These are phyloP conservation scores for Sclerotinia nivalis DNA, from an alignment of 2,329 filamentous ascomycete genomes.

Conservation along the genomic window DNA sequence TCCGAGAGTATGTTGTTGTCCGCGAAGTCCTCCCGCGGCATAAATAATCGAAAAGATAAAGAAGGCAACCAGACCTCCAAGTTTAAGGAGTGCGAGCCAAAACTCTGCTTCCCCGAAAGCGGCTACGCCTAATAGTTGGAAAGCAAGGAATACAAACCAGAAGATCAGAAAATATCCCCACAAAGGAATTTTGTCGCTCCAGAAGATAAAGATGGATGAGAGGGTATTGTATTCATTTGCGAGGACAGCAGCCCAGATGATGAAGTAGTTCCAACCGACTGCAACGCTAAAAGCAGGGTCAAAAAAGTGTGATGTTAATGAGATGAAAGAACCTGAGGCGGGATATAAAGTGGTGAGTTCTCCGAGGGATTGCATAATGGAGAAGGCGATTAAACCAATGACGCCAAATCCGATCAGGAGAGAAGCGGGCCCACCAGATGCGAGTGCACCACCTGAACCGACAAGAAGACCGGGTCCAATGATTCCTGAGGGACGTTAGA, in stretches of 20 bases:
- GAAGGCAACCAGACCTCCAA: conserved; percentile 68
- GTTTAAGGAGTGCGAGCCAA: conserved; percentile 73
- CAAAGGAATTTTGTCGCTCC: conserved; percentile 60
- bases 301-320: conserved; percentile 68
- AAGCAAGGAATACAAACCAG: conserved; percentile 67
- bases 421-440: conserved; percentile 68
- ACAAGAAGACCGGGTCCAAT: conserved; percentile 72
- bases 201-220: conserved; percentile 65
- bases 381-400: conserved; percentile 67
- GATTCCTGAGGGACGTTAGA: conserved; percentile 40
- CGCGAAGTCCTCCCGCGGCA: conserved; percentile 64
- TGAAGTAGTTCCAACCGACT: conserved; percentile 51
- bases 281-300: conserved; percentile 69
- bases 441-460: conserved; percentile 68
- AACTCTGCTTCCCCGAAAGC: conserved; percentile 80
- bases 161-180: conserved; percentile 74
- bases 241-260: conserved; percentile 48
- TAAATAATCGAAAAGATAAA: conserved; percentile 75
- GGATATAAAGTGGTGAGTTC: conserved; percentile 75
- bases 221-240: conserved; percentile 73
- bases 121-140: conserved; percentile 71
- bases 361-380: conserved; percentile 63
- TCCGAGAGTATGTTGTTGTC: conserved; percentile 57
- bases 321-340: conserved; percentile 70
- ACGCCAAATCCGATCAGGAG: conserved; percentile 72